Percentiles rank a stretch among this genome's conserved stretches.
These are phyloP conservation scores for Scheffersomyces insectosa DNA, from an alignment of 1,139 yeast genomes.

Conservation along the genomic window DNA sequence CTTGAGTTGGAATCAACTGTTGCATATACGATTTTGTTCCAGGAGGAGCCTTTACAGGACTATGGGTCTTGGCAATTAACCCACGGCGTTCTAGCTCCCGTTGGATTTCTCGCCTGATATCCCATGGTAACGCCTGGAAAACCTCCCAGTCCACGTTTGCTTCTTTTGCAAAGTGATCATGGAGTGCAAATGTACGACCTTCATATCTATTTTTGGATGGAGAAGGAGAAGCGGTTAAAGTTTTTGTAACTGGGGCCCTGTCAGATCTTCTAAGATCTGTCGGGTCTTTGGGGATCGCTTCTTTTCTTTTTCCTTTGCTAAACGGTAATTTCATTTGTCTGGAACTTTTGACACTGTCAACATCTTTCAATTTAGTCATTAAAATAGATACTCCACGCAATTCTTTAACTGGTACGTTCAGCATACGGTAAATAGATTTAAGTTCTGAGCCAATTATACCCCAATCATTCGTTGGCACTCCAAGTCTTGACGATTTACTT, in stretches of 20 bases:
- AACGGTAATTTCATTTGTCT: slow-evolving; percentile 49
- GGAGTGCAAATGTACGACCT: neutral
- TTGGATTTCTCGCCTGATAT: slow-evolving; percentile 50
- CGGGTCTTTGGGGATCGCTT: no score
- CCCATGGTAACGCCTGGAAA: slow-evolving; percentile 53
- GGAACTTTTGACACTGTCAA: slow-evolving; percentile 25
- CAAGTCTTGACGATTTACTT: slow-evolving; percentile 61
- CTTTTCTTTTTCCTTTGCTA: slow-evolving; percentile 1
- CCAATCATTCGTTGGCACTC: slow-evolving; percentile 61
- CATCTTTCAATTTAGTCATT: slow-evolving; percentile 53
- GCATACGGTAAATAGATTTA: slow-evolving; percentile 53
- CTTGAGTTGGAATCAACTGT: slow-evolving; percentile 32
- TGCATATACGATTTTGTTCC: slow-evolving; percentile 5
- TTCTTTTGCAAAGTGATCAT: neutral
- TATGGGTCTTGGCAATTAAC: slow-evolving; percentile 7
- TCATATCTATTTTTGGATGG: neutral
- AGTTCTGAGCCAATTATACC: slow-evolving; percentile 64
- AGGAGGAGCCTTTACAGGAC: slow-evolving; percentile 4
- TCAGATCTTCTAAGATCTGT: neutral
- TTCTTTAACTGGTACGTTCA: slow-evolving; percentile 65
- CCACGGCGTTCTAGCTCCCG: slow-evolving; percentile 44
- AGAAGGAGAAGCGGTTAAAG: neutral
- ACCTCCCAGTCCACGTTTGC: slow-evolving; percentile 53
- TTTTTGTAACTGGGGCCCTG: neutral
- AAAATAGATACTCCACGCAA: slow-evolving; percentile 79